Base-by-base conservation (phyloP, 768 basidiomycete species). In the Mycena amicta region DNA sequence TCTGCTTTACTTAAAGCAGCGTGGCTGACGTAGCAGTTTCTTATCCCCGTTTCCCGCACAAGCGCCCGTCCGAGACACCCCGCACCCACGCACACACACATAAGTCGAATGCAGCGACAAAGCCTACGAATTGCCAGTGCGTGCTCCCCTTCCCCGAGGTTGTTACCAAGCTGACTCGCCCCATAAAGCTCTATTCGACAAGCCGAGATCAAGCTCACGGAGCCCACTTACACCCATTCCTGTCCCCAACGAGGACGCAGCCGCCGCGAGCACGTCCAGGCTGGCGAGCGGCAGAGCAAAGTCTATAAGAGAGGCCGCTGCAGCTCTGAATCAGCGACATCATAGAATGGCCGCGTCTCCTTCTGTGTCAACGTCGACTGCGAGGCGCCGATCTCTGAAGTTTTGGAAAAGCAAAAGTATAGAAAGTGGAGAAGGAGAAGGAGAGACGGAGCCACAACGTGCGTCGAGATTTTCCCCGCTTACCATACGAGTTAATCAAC, bases 141-240 rank as follows among this genome's bases (percentile, higher is more conserved):
- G 43, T 45, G 33, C 8, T 8, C 8, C 33, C 11, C 33, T 8
- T 37, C 18, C 33, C 33, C 18, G 33, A n/a, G n/a, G n/a, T n/a
- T n/a, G n/a, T n/a, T n/a, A n/a, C n/a, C n/a, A n/a, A n/a, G 41
- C 41, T 43, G 41, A 43, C 41, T 43, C 6, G 11, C 6, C 41
- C 41, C 13, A 12, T 22, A 12, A 12, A 49, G 47, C 47, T 49
- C 22, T 49, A 29, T 60, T 63, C 29, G 62, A 57, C 22, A 52
- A 43, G 47, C 52, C 46, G 25, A 59, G 52, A 47, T 45, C 61
- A 23, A 55, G 47, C n/a, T 31, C 62, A 45, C 62, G 59, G 15
- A 63, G 62, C 33, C 62, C 62, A 22, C 62, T 56, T 29, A 60
- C 58, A 23, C 49, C 55, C 27, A 53, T 63, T 11, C 2, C 51